phyloP scores from a whole-genome alignment of 768 basidiomycete genomes.

The Pleurotus eryngii region DNA sequence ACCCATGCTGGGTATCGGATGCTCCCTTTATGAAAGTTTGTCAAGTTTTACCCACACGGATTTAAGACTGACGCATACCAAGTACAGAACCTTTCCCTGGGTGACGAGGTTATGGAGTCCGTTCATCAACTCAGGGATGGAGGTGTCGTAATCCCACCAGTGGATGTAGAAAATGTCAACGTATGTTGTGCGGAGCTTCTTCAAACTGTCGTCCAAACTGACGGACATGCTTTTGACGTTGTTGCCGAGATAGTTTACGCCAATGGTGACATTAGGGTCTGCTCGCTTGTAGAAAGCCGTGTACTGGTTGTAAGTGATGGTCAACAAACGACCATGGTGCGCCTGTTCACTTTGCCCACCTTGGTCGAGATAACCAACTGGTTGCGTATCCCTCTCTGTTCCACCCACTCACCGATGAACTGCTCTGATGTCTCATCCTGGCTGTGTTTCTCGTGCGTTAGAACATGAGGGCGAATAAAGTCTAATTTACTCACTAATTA shows the following conservation, averaged over 20 bases:
- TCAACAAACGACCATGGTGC: not conserved
- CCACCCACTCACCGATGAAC: constrained; percentile 53
- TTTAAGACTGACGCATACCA: constrained; percentile 17
- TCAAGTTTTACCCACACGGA: not conserved
- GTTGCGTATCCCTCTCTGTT: constrained; percentile 40
- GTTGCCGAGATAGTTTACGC: constrained; percentile 46
- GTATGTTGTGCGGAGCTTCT: constrained; percentile 42
- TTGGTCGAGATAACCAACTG: constrained; percentile 47
- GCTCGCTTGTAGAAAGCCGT: constrained; percentile 24
- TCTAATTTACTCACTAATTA: constrained; percentile 25
- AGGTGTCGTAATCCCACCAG: constrained; percentile 52
- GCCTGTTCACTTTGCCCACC: constrained; percentile 18
- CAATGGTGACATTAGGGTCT: constrained; percentile 22
- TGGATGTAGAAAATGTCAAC: constrained; percentile 47
- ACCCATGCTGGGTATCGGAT: constrained; percentile 48
- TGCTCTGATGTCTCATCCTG: constrained; percentile 56
- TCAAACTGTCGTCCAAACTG: constrained; percentile 39
- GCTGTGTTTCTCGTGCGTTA: constrained; percentile 17
- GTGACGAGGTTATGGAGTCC: constrained; percentile 48
- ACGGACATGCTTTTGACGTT: constrained; percentile 39
- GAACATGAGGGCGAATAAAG: not conserved
- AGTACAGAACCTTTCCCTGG: constrained; percentile 50
- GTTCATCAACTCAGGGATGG: constrained; percentile 56
- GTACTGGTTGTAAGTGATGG: constrained; percentile 20
- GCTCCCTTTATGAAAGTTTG: constrained; percentile 25